A percentile compares a stretch with the other conserved stretches of the same genome.
These are phyloP conservation scores for Saccharomyces hybrid DNA, from an alignment of 1,139 yeast genomes.

Conservation along the genomic window DNA sequence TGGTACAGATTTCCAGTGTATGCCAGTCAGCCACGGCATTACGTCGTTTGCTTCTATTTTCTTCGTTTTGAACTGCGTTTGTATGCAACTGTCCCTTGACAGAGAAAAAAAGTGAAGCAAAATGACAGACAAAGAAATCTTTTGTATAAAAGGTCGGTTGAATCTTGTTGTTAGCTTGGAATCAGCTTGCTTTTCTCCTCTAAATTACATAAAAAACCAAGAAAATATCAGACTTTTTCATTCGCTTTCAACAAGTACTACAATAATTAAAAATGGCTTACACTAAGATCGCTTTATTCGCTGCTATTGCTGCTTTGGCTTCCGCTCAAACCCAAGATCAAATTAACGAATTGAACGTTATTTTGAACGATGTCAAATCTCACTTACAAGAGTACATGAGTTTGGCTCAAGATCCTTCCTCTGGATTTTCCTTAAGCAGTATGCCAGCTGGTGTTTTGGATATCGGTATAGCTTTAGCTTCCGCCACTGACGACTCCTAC, in stretches of 20 bases:
- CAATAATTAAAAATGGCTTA: conserved; percentile 4
- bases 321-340: conserved; percentile 6
- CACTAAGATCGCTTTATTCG: conserved; percentile 6
- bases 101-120: background rate
- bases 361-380: conserved; percentile 8
- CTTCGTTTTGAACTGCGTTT: background rate
- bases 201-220: background rate
- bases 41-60: background rate
- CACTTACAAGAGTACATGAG: conserved; percentile 6
- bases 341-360: conserved; percentile 9
- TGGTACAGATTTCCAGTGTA: background rate
- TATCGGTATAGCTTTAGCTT: conserved; percentile 14
- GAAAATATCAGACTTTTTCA: conserved; percentile 2
- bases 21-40: background rate
- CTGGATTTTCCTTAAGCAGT: conserved; percentile 15
- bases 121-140: background rate
- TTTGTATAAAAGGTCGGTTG: background rate
- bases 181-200: background rate
- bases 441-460: conserved; percentile 25
- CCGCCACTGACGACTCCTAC: conserved; percentile 14
- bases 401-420: conserved; percentile 10
- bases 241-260: conserved; percentile 2
- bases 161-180: background rate
- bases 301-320: conserved; percentile 9
- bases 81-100: background rate